Evolutionary conservation across 768 basidiomycete species (phyloP).

Genomic region (Neoboletus subvelutipes): DNA sequence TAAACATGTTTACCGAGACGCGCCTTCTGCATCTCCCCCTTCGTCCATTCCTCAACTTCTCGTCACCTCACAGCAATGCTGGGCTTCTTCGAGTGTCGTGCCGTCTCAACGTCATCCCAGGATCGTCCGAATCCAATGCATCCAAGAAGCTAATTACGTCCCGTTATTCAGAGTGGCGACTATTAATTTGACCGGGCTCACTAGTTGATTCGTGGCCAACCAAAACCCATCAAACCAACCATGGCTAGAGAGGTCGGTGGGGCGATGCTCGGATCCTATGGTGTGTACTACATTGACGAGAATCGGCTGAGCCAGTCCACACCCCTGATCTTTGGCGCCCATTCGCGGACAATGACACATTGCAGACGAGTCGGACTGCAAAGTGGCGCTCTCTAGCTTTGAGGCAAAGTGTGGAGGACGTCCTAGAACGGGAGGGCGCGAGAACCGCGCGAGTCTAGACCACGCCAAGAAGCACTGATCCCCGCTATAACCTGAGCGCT

Average conservation of each 20-base stretch:
- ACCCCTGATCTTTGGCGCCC: not conserved
- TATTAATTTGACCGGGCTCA: not conserved
- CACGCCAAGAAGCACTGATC: not conserved
- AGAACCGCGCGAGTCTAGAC: not conserved
- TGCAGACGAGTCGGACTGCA: not conserved
- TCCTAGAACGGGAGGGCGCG: not conserved
- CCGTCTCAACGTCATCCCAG: not conserved
- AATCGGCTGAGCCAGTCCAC: not conserved
- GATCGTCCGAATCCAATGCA: not conserved
- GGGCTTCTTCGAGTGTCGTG: not conserved
- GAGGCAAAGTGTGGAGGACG: not conserved
- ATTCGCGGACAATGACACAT: not conserved
- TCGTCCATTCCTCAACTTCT: not conserved
- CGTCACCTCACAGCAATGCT: not conserved
- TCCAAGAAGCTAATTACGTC: not conserved
- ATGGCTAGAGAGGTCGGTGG: not conserved
- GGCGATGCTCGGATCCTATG: not conserved
- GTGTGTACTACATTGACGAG: not conserved
- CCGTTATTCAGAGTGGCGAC: not conserved
- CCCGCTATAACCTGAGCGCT: not conserved
- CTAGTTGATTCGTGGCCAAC: not conserved
- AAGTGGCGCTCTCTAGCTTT: not conserved
- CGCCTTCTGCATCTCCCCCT: not conserved
- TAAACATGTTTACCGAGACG: not conserved
- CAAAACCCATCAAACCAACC: not conserved